Conservation (phyloP, 2,329 filamentous ascomycete genomes). For the Cladosporium sp. region DNA sequence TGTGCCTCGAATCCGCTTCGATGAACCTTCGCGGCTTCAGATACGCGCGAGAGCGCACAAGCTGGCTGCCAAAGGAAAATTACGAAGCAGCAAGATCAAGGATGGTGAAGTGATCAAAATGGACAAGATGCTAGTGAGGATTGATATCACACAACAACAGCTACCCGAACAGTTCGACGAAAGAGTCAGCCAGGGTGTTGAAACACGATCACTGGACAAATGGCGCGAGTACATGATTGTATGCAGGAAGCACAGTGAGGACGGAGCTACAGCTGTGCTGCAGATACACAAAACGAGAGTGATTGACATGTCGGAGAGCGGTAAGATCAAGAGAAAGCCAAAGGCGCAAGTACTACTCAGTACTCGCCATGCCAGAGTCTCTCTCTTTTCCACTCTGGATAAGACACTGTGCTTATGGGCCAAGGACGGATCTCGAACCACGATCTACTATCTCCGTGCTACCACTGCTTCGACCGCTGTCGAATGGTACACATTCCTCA, state of each 20-base stretch:
- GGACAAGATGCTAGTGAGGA: conserved; percentile 63
- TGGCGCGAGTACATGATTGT: conserved; percentile 63
- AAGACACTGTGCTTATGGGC: conserved; percentile 64
- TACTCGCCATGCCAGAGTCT: conserved; percentile 52
- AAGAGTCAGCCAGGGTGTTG: conserved; percentile 57
- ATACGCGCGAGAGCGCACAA: conserved; percentile 28
- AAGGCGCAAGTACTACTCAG: conserved; percentile 56
- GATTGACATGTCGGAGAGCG: conserved; percentile 49
- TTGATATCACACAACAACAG: conserved; percentile 50
- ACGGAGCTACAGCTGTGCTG: conserved; percentile 41
- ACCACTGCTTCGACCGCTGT: conserved; percentile 58
- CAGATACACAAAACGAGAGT: conserved; percentile 40
- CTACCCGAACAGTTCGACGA: conserved; percentile 59
- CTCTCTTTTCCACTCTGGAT: conserved; percentile 62
- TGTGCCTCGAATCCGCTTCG: conserved; percentile 24
- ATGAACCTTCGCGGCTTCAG: conserved; percentile 27
- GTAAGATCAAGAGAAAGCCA: conserved; percentile 50
- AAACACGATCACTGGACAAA: conserved; percentile 57
- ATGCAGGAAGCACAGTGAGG: conserved; percentile 54
- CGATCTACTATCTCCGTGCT: conserved; percentile 60
- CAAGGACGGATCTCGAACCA: conserved; percentile 50
- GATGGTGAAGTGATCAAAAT: conserved; percentile 64
- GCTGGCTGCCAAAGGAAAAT: conserved; percentile 24
- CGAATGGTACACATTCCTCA: conserved; percentile 66
- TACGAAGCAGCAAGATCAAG: conserved; percentile 34